A percentile compares a stretch with the other conserved stretches of the same genome.
Conservation (phyloP, 495 filamentous ascomycete species). For the Achaetomiella virescens region DNA sequence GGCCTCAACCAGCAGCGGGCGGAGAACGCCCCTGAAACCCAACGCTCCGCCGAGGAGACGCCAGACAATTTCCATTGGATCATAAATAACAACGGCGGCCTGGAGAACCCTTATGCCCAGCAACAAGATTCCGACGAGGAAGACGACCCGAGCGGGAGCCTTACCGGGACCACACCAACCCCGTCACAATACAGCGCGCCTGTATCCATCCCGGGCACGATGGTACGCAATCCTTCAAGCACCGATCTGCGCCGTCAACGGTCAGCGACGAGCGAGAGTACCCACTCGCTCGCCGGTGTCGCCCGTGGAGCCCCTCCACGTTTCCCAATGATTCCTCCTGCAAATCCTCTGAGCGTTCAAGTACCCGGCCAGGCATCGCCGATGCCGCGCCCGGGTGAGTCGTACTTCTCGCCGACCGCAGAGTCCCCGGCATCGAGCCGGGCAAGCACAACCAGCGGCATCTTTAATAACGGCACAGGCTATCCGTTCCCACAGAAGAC, state of each 20-base stretch:
- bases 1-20: slow-evolving; percentile 56
- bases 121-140: slow-evolving; percentile 78
- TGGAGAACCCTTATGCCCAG: slow-evolving; percentile 74
- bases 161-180: slow-evolving; percentile 10
- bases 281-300: slow-evolving; percentile 42
- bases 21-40: slow-evolving; percentile 35
- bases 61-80: slow-evolving; percentile 70
- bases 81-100: slow-evolving; percentile 48
- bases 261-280: slow-evolving; percentile 70
- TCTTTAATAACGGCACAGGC: slow-evolving; percentile 51
- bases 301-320: slow-evolving; percentile 56
- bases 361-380: slow-evolving; percentile 35
- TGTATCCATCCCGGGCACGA: slow-evolving; percentile 32
- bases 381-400: slow-evolving; percentile 53
- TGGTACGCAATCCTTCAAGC: slow-evolving; percentile 74
- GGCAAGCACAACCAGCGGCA: slow-evolving; percentile 55
- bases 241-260: slow-evolving; percentile 74
- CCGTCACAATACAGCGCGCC: slow-evolving; percentile 15
- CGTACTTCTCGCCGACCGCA: slow-evolving; percentile 84
- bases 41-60: slow-evolving; percentile 32
- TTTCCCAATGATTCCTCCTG: slow-evolving; percentile 56
- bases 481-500: slow-evolving; percentile 72
- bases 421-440: slow-evolving; percentile 81
- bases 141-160: slow-evolving; percentile 37
- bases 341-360: slow-evolving; percentile 60